A percentile compares a stretch with the other conserved stretches of the same genome.
phyloP scores from a whole-genome alignment of 2,329 filamentous ascomycete species.

The Phaeophleospora eucalypticola region DNA sequence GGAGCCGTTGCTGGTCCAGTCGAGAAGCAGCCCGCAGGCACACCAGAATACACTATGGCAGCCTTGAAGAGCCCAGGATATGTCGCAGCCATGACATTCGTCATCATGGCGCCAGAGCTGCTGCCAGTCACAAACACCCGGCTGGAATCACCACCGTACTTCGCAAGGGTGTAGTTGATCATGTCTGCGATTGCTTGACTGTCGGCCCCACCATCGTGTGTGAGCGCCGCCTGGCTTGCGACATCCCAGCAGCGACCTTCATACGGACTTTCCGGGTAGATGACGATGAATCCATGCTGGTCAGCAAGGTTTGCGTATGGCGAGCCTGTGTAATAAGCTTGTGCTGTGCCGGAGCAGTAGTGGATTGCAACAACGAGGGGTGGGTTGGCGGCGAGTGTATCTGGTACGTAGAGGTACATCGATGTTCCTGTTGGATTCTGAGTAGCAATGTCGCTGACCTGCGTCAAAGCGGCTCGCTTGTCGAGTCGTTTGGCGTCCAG shows the following conservation, averaged over 20 bases:
- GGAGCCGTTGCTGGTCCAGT: conserved; percentile 13
- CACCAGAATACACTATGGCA: conserved; percentile 50
- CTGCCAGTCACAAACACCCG: conserved; percentile 54
- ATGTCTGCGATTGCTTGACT: conserved; percentile 56
- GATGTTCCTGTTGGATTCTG: no score
- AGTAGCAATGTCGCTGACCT: no score
- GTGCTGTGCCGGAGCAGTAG: conserved; percentile 55
- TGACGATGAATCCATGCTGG: conserved; percentile 55
- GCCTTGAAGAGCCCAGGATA: conserved; percentile 54
- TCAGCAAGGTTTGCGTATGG: conserved; percentile 47
- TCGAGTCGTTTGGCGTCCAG: no score
- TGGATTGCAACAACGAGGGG: conserved; percentile 35
- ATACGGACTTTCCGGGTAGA: conserved; percentile 54
- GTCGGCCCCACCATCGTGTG: conserved; percentile 56
- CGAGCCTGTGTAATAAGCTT: conserved; percentile 33
- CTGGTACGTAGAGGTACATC: no score
- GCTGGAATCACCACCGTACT: conserved; percentile 50
- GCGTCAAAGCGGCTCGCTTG: no score
- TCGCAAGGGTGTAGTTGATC: conserved; percentile 52
- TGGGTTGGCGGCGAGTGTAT: conserved; percentile 17
- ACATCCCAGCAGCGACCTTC: conserved; percentile 59
- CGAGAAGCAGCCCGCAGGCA: conserved; percentile 53
- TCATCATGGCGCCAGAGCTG: conserved; percentile 56
- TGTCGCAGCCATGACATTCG: conserved; percentile 47
- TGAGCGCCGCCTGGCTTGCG: conserved; percentile 50